phyloP scores from a whole-genome alignment of 495 filamentous ascomycete species.

The Cairneyella variabilis region DNA sequence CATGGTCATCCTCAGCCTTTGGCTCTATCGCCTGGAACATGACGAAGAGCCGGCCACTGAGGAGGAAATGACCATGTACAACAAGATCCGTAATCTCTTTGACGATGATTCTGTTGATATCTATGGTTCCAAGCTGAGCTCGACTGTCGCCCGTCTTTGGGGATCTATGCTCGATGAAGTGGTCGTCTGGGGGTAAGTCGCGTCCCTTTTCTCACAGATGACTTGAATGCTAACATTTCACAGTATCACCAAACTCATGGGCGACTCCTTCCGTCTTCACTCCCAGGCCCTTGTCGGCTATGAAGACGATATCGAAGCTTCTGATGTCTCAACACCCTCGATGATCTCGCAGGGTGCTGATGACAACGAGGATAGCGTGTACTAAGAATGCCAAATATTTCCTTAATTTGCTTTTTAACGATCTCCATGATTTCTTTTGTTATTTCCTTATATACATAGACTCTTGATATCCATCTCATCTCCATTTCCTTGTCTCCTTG shows the following conservation, averaged over 20 bases:
- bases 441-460: slow-evolving; percentile 21
- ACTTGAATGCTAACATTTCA: slow-evolving; percentile 43
- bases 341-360: slow-evolving; percentile 59
- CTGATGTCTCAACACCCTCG: slow-evolving; percentile 55
- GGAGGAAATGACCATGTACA: slow-evolving; percentile 91
- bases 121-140: slow-evolving; percentile 78
- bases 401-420: slow-evolving; percentile 18
- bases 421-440: slow-evolving; percentile 25
- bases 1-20: slow-evolving; percentile 97
- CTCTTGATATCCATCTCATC: slow-evolving; percentile 29
- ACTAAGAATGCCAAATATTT: slow-evolving; percentile 31
- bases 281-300: slow-evolving; percentile 91
- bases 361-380: slow-evolving; percentile 59
- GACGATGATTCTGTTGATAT: slow-evolving; percentile 80
- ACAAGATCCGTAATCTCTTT: slow-evolving; percentile 88
- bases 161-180: slow-evolving; percentile 98
- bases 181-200: slow-evolving; percentile 87
- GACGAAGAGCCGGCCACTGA: slow-evolving; percentile 91
- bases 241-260: slow-evolving; percentile 96
- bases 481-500: slow-evolving; percentile 21
- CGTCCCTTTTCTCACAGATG: neutral
- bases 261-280: slow-evolving; percentile 96
- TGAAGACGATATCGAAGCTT: slow-evolving; percentile 68
- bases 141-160: slow-evolving; percentile 91
- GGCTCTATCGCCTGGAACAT: slow-evolving; percentile 98